Percentiles rank a stretch among this genome's conserved stretches.
These are phyloP conservation scores for Acanthamoeba lenticulata DNA, from an alignment of 208 protist genomes.

Conservation along the genomic window DNA sequence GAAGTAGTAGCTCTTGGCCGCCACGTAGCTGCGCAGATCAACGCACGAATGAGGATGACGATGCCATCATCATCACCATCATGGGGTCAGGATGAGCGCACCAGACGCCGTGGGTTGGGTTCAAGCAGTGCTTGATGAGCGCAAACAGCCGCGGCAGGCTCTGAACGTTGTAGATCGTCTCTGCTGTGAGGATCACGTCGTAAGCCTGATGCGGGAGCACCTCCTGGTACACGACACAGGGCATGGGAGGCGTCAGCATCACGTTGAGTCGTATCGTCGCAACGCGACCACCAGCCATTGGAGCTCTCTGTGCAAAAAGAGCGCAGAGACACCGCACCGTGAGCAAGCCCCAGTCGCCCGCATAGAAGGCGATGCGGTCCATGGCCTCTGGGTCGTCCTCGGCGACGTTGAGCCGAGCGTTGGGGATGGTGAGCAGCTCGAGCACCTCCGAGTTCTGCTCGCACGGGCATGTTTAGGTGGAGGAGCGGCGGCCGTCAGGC, in stretches of 20 bases:
- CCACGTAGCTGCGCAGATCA: background rate
- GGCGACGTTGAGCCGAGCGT: background rate
- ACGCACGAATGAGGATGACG: background rate
- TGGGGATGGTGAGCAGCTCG: slow-evolving; percentile 44
- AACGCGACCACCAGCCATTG: no score
- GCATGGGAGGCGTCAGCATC: background rate
- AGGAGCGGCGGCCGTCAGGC: background rate
- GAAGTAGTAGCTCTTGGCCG: slow-evolving; percentile 68
- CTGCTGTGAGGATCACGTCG: slow-evolving; percentile 53
- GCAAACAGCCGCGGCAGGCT: slow-evolving; percentile 25
- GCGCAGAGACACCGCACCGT: background rate
- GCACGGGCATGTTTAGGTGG: no score
- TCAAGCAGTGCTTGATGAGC: slow-evolving; percentile 66
- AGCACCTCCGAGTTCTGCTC: slow-evolving; percentile 60
- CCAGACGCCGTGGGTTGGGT: slow-evolving; percentile 58
- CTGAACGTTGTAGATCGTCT: slow-evolving; percentile 57
- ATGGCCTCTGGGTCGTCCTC: background rate
- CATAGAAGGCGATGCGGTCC: slow-evolving; percentile 10
- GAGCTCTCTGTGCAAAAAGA: background rate
- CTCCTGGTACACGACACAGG: background rate
- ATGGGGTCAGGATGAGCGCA: background rate
- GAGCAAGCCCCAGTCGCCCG: slow-evolving; percentile 47
- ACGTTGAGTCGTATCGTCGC: background rate
- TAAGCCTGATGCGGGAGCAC: background rate
- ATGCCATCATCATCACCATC: background rate